Base-by-base conservation (phyloP, 331 rosid species). In the Cydonia oblonga region DNA sequence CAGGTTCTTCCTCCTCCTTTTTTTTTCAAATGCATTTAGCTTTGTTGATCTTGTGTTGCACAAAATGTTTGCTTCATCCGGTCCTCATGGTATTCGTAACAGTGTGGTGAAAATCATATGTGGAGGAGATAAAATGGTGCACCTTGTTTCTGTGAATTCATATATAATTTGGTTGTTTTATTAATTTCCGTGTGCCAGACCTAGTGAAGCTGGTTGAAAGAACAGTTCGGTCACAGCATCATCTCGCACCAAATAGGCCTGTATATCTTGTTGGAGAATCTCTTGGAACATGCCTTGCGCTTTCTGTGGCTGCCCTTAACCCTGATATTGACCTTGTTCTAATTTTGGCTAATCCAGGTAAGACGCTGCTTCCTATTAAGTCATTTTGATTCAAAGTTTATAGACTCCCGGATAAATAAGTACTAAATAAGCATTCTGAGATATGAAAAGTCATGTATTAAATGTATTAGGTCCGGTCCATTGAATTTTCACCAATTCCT, bases 181-280 rank as follows among this genome's bases (percentile, higher is more conserved):
- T 40, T 40, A 49, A 54, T 54, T 76, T 80, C 35, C 61, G n/a
- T 69, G 77, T 73, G 73, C 66, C 88, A 93, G 97, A 89, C 65
- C 82, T 91, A 42, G 82, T 88, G 87, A 89, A 84, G 84, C 78
- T 88, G 83, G 97, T 91, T 30, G 90, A 85, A 69, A 83, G 63
- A 81, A 89, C 88, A 19, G 33, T 93, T 11, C 82, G 56, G 63
- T 78, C 84, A 35, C 93, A 89, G 86, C 63, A 86, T 75, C 53
- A 70, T 38, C 85, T 62, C 30, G 84, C 89, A 16, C 93, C 96
- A 13, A 86, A 76, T 30, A 88, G 87, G 70, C 98, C 98, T 51
- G 85, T 93, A 69, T 93, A 93, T 81, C 89, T 93, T 63, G 84
- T 86, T 29, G 97, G 96, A 83, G 96, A 93, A 66, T 89, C 96